Conservation (phyloP, 768 basidiomycete genomes). For the Tylopilus rubrobrunneus region DNA sequence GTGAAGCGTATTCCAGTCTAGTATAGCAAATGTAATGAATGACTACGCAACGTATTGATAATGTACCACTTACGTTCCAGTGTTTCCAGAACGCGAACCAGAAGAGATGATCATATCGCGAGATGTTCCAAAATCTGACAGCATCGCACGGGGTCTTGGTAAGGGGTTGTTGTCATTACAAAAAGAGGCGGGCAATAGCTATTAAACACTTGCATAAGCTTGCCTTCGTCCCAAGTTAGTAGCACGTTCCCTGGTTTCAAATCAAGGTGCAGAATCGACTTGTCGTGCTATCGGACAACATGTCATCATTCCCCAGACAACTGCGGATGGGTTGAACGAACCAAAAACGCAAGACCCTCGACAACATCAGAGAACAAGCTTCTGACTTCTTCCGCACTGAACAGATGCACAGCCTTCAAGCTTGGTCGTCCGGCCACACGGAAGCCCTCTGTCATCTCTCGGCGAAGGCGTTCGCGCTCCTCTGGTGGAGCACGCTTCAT, state of each 20-base stretch:
- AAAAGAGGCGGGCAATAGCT: not conserved
- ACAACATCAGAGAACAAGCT: conserved; percentile 82
- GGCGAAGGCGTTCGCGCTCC: conserved; percentile 58
- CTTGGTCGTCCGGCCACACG: conserved; percentile 28
- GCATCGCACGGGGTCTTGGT: conserved; percentile 83
- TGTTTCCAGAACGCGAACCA: conserved; percentile 79
- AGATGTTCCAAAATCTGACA: conserved; percentile 94
- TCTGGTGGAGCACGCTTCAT: conserved; percentile 61
- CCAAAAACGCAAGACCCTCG: conserved; percentile 84
- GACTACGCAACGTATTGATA: not conserved
- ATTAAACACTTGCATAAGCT: conserved; percentile 58
- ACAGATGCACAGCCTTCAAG: conserved; percentile 76
- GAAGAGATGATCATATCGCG: conserved; percentile 80
- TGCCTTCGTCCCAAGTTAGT: conserved; percentile 86
- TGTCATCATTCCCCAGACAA: conserved; percentile 6
- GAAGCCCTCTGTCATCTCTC: conserved; percentile 41
- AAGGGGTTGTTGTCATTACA: not conserved
- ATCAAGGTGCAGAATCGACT: conserved; percentile 87
- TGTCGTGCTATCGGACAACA: conserved; percentile 54
- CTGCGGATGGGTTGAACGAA: conserved; percentile 32
- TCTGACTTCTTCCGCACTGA: conserved; percentile 81
- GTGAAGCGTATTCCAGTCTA: conserved; percentile 84
- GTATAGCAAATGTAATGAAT: not conserved
- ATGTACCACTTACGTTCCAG: conserved; percentile 72
- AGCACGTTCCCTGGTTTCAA: conserved; percentile 93